Percentiles rank a stretch among this genome's conserved stretches.
Conservation (phyloP, 768 basidiomycete genomes). For the Termitomyces sp. region DNA sequence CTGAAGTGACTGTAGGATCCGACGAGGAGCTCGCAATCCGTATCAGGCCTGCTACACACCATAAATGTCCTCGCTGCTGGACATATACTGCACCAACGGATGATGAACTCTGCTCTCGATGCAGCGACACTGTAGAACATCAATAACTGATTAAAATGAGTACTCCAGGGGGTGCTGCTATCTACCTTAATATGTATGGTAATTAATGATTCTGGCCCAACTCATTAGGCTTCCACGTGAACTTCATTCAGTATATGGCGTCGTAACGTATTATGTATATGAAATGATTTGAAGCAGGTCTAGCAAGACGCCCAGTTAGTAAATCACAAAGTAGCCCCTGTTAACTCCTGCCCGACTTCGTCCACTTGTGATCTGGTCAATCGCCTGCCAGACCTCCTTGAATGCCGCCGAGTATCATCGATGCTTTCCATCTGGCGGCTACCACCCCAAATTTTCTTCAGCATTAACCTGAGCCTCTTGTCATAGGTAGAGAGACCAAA, state of each 20-base stretch:
- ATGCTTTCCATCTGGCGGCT: neutral
- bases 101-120: slow-evolving; percentile 63
- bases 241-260: neutral
- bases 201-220: slow-evolving; percentile 2
- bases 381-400: slow-evolving; percentile 10
- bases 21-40: slow-evolving; percentile 39
- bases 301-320: neutral
- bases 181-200: slow-evolving; percentile 1
- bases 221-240: neutral
- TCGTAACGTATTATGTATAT: neutral
- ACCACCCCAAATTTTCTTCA: slow-evolving; percentile 13
- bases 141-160: neutral
- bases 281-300: neutral
- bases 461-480: slow-evolving; percentile 9
- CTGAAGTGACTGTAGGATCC: slow-evolving; percentile 13
- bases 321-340: neutral
- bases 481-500: slow-evolving; percentile 12
- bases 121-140: slow-evolving; percentile 28
- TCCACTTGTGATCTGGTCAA: slow-evolving; percentile 11
- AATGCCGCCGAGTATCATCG: slow-evolving; percentile 8
- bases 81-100: slow-evolving; percentile 51
- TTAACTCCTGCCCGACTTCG: neutral
- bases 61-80: slow-evolving; percentile 94
- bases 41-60: slow-evolving; percentile 51
- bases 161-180: neutral